Percentiles rank a stretch among this genome's conserved stretches.
phyloP scores from a whole-genome alignment of 2,329 filamentous ascomycete genomes.

The Trematosphaeria pertusa region DNA sequence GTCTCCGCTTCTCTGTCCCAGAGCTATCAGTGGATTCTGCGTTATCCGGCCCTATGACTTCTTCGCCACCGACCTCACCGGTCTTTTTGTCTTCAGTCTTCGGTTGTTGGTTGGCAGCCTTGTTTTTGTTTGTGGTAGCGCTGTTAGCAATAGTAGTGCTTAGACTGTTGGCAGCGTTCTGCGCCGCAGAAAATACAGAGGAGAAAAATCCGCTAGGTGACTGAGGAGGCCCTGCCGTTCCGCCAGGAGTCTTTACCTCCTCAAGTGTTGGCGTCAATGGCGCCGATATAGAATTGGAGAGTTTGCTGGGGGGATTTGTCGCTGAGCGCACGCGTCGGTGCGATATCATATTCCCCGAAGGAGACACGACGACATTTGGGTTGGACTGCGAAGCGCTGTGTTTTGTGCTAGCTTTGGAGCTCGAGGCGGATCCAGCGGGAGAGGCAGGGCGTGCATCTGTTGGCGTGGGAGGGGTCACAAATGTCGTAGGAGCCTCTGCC shows the following conservation, averaged over 20 bases:
- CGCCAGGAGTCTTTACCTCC: conserved; percentile 66
- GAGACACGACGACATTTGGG: conserved; percentile 64
- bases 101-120: conserved; percentile 51
- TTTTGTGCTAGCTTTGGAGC: conserved; percentile 30
- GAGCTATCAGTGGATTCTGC: conserved; percentile 26
- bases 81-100: conserved; percentile 34
- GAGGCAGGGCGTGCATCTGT: conserved; percentile 54
- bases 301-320: conserved; percentile 75
- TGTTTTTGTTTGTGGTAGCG: conserved; percentile 58
- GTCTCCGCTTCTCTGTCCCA: conserved; percentile 59
- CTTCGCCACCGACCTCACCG: conserved; percentile 45
- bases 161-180: conserved; percentile 82
- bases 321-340: conserved; percentile 70
- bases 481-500: conserved; percentile 59
- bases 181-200: conserved; percentile 88
- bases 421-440: conserved; percentile 36
- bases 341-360: conserved; percentile 74
- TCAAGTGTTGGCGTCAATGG: conserved; percentile 81
- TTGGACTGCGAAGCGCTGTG: conserved; percentile 46
- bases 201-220: conserved; percentile 80
- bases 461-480: conserved; percentile 70
- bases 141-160: conserved; percentile 77
- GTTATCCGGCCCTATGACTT: conserved; percentile 49
- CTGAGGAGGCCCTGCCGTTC: conserved; percentile 56
- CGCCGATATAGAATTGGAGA: conserved; percentile 72